Percentiles rank a stretch among this genome's conserved stretches.
phyloP scores from a whole-genome alignment of 192 early-diverging fungal genomes.

The Pecoramyces ruminantium region DNA sequence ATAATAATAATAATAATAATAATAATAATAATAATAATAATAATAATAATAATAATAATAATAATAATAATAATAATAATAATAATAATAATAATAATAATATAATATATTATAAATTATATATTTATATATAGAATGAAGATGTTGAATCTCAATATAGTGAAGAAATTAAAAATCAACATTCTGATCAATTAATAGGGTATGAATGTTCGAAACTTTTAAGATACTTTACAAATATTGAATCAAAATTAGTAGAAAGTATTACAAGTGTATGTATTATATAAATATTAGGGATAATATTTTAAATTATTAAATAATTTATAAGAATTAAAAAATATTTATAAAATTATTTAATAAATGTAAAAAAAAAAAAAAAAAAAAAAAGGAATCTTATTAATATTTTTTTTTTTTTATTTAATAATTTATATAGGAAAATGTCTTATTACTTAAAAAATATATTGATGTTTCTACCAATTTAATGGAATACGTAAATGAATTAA shows the following conservation, averaged over 20 bases:
- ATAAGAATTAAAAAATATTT: too few species aligned
- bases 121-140: not conserved
- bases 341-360: too few species aligned
- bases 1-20: too few species aligned
- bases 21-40: too few species aligned
- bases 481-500: not conserved
- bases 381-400: too few species aligned
- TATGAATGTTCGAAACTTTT: not conserved
- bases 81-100: too few species aligned
- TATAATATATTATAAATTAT: too few species aligned
- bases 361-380: too few species aligned
- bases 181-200: not conserved
- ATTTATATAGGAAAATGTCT: not conserved
- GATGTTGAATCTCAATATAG: not conserved
- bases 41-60: too few species aligned
- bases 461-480: not conserved
- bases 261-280: not conserved
- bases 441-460: not conserved
- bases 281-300: too few species aligned
- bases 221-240: not conserved
- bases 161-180: not conserved
- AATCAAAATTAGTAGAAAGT: not conserved
- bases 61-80: too few species aligned
- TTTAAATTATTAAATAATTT: too few species aligned
- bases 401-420: not conserved